These are phyloP conservation scores for Raffaelea ambrosiae DNA, from an alignment of 2,329 filamentous ascomycete species.

Conservation along the genomic window DNA sequence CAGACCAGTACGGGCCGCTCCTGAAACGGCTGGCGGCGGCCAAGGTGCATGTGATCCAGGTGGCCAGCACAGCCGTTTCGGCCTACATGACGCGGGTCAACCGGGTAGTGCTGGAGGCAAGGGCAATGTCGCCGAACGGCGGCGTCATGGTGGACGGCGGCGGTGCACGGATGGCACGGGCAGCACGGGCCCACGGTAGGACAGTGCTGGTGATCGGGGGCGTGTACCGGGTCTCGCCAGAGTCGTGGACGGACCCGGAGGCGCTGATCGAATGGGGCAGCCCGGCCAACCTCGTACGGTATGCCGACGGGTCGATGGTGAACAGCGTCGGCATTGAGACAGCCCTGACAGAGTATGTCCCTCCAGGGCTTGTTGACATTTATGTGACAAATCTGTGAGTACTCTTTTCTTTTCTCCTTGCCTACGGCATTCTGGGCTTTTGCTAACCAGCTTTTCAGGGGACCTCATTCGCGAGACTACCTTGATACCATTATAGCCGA, in stretches of 20 bases:
- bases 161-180: constrained; percentile 73
- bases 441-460: constrained; percentile 7
- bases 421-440: constrained; percentile 8
- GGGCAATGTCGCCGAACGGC: constrained; percentile 81
- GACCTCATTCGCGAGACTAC: constrained; percentile 22
- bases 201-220: constrained; percentile 85
- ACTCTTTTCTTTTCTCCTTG: not conserved
- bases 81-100: constrained; percentile 93
- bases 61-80: constrained; percentile 79
- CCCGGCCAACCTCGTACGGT: constrained; percentile 65
- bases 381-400: constrained; percentile 71
- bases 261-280: constrained; percentile 81
- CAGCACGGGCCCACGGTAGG: constrained; percentile 72
- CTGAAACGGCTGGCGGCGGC: constrained; percentile 17
- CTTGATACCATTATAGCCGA: constrained; percentile 20
- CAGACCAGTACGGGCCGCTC: not conserved
- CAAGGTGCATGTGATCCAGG: constrained; percentile 74
- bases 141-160: constrained; percentile 77
- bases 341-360: constrained; percentile 75
- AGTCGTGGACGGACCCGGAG: constrained; percentile 77
- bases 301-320: constrained; percentile 71
- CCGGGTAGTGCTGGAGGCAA: constrained; percentile 86
- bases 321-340: constrained; percentile 70
- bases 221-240: constrained; percentile 88
- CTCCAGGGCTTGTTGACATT: constrained; percentile 64